A percentile compares a stretch with the other conserved stretches of the same genome.
Evolutionary conservation across 257 asterid species (phyloP).

Genomic region (Plantago elongata): DNA sequence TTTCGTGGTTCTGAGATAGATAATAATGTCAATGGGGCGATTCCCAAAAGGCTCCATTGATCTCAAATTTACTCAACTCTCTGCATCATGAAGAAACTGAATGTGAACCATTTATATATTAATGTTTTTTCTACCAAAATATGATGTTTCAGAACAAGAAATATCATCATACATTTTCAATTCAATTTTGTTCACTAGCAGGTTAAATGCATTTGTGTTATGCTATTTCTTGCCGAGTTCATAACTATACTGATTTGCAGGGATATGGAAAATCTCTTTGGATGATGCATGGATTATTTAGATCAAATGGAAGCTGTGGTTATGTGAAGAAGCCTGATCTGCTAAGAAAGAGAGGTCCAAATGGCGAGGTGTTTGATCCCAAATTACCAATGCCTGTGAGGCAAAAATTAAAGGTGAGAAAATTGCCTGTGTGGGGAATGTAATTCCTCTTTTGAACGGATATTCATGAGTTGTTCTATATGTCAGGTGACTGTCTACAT

Average conservation of each 20-base stretch:
- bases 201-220: no score
- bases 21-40: no score
- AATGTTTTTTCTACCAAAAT: no score
- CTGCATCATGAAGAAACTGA: no score
- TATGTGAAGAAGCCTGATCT: conserved; percentile 71
- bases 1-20: neutral
- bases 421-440: neutral
- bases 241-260: conserved; percentile 27
- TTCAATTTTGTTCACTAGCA: no score
- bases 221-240: neutral
- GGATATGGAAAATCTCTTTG: conserved; percentile 90
- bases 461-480: conserved; percentile 2
- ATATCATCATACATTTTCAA: no score
- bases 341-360: conserved; percentile 50
- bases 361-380: conserved; percentile 65
- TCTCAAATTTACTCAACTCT: no score
- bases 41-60: no score
- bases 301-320: conserved; percentile 87
- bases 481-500: conserved; percentile 66
- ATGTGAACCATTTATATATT: no score
- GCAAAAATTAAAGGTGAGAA: conserved; percentile 63
- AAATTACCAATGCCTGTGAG: conserved; percentile 60
- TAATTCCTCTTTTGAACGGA: neutral
- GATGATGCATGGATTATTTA: conserved; percentile 97
- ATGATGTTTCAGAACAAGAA: no score